Evolutionary conservation across 106 monocot species (phyloP), one percentile per base, ranked within the genome.

Genomic region (Gastrodia elata): DNA sequence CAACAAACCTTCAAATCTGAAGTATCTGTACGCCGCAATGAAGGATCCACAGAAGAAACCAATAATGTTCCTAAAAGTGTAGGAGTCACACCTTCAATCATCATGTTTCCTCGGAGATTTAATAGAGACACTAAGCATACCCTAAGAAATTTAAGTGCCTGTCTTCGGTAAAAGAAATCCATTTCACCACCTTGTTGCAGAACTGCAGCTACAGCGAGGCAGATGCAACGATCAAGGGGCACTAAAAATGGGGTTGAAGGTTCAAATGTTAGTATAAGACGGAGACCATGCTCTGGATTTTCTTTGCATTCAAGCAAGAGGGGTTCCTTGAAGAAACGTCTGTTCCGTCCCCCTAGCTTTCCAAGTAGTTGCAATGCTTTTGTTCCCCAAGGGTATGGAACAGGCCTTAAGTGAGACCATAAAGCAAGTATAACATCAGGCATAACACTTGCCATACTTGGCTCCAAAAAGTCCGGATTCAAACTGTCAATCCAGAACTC

Each of bases 401-500:
- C 72, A 43, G 98, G 98, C 79, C 91, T 91, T 68, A 98, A 81
- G 68, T 98, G 98, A 77, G 91, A 90, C 98, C 98, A 98, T 68
- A 98, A 83, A 78, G 93, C 93, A 77, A 91, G 93, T 68, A 91
- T 88, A 44, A 91, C 98, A 57, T 98, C 93, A 73, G 98, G 91
- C 87, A 98, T 98, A n/a, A 91, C 88, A 88, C 87, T 93, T 14
- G 93, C 91, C 98, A 98, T 98, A 73, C 91, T 98, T 36, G 98
- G 98, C 80, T 98, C 98, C 77, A 98, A 81, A 40, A 98, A 98
- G 82, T 98, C 98, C 71, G 98, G 98, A 82, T 98, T 98, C 61
- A 98, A 81, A 73, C 98, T 98, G 58, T 98, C 98, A 86, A 98
- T 93, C 98, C 98, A 98, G 72, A 91, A 88, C 43, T 98, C 98